Evolutionary conservation across 2,329 filamentous ascomycete species (phyloP).

Genomic region (Calonectria fujianensis): DNA sequence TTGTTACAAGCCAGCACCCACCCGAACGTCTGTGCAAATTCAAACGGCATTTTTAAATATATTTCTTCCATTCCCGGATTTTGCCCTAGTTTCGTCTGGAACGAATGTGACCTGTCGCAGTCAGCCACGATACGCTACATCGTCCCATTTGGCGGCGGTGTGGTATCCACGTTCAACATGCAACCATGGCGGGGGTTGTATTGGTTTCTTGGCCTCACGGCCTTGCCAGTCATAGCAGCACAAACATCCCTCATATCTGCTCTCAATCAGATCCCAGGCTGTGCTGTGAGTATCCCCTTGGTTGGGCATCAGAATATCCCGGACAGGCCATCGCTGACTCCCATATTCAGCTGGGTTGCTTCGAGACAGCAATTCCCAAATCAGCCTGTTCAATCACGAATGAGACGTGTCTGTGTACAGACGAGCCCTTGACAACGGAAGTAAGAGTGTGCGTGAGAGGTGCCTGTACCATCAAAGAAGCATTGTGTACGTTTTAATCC

Average conservation of each 20-base stretch:
- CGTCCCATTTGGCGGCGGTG: background rate
- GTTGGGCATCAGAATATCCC: background rate
- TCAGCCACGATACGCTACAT: background rate
- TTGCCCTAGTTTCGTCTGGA: background rate
- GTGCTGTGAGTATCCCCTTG: background rate
- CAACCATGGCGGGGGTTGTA: background rate
- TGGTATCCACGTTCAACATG: background rate
- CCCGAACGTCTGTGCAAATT: background rate
- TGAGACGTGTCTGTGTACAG: slow-evolving; percentile 6
- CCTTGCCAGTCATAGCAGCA: background rate
- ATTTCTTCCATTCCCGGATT: background rate
- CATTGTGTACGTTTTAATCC: background rate
- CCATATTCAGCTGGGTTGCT: background rate
- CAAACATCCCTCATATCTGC: slow-evolving; percentile 2
- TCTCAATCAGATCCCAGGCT: background rate
- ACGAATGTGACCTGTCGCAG: background rate
- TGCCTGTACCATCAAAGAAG: slow-evolving; percentile 2
- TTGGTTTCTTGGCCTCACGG: slow-evolving; percentile 7
- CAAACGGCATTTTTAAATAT: slow-evolving; percentile 3
- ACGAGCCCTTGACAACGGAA: slow-evolving; percentile 4
- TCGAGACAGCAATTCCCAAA: slow-evolving; percentile 14
- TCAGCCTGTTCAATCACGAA: slow-evolving; percentile 8
- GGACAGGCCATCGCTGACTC: background rate
- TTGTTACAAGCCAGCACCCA: background rate
- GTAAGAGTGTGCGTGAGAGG: slow-evolving; percentile 1